phyloP scores from a whole-genome alignment of 192 early-diverging fungal species.

The Podila minutissima region DNA sequence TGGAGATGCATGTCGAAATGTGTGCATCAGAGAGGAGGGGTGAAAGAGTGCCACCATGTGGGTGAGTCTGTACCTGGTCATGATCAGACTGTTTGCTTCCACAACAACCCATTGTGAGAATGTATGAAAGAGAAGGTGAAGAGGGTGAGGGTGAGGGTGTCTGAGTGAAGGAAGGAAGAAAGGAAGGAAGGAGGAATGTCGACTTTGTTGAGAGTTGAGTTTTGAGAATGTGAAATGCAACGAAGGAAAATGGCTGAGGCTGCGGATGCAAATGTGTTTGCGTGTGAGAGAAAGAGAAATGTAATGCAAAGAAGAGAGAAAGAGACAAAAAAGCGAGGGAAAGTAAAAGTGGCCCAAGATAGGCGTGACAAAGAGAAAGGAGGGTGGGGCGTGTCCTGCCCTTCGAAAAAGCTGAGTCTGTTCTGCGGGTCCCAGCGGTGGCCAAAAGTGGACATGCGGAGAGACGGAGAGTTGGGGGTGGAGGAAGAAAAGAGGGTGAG shows the following conservation, averaged over 20 bases:
- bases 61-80: slow-evolving; percentile 30
- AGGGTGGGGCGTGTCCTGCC: too few species aligned
- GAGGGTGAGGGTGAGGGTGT: background rate
- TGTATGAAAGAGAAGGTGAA: background rate
- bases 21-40: background rate
- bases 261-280: background rate
- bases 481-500: too few species aligned
- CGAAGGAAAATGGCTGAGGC: too few species aligned
- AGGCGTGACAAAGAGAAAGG: background rate
- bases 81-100: slow-evolving; percentile 52
- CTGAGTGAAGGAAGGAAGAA: background rate
- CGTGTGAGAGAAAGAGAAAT: background rate
- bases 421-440: too few species aligned
- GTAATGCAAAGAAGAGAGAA: background rate
- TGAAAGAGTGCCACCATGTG: background rate
- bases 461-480: too few species aligned
- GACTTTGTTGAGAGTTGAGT: background rate
- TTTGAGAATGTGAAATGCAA: background rate
- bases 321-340: background rate
- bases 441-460: too few species aligned
- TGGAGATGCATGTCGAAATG: background rate
- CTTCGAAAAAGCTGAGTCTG: too few species aligned
- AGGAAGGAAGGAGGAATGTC: background rate
- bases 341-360: background rate
- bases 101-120: slow-evolving; percentile 42